Conservation (phyloP, 106 monocot species). For the Ottelia alismoides region DNA sequence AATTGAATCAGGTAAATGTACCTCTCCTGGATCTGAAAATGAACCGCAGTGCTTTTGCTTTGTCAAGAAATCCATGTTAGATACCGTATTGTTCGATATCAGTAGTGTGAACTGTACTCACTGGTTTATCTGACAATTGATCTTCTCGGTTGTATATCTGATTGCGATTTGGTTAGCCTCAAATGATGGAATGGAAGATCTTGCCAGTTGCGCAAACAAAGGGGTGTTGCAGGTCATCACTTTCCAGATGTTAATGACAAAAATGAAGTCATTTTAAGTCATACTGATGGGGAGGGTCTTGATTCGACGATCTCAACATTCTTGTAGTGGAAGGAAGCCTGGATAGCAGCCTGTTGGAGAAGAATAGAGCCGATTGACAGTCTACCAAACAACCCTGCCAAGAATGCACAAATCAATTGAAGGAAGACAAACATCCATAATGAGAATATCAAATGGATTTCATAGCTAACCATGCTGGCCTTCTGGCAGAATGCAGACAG, state of each 20-base stretch:
- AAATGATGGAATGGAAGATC: conserved; percentile 62
- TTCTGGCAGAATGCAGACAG: conserved; percentile 83
- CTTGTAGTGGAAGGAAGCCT: conserved; percentile 84
- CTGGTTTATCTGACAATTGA: conserved; percentile 37
- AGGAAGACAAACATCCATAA: too few relatives aligned
- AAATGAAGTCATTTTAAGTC: too few relatives aligned
- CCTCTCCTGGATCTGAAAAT: conserved; percentile 94
- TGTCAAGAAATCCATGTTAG: too few relatives aligned
- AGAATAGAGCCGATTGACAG: conserved; percentile 79
- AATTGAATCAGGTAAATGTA: too few relatives aligned
- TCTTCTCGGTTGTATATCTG: conserved; percentile 78
- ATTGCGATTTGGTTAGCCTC: conserved; percentile 65
- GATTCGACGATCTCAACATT: conserved; percentile 92
- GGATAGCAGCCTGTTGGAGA: conserved; percentile 89
- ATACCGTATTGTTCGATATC: too few relatives aligned
- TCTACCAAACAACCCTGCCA: conserved; percentile 70
- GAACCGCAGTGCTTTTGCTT: conserved; percentile 73
- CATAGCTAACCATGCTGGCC: conserved; percentile 76
- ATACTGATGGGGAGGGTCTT: conserved; percentile 53
- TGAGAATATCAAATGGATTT: too few relatives aligned
- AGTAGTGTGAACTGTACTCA: too few relatives aligned
- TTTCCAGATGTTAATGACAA: too few relatives aligned
- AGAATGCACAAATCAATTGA: too few relatives aligned
- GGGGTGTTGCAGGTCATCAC: too few relatives aligned
- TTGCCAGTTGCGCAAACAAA: too few relatives aligned